Evolutionary conservation across 139 green algal species (phyloP).

Genomic region (Coelastrella sp.): DNA sequence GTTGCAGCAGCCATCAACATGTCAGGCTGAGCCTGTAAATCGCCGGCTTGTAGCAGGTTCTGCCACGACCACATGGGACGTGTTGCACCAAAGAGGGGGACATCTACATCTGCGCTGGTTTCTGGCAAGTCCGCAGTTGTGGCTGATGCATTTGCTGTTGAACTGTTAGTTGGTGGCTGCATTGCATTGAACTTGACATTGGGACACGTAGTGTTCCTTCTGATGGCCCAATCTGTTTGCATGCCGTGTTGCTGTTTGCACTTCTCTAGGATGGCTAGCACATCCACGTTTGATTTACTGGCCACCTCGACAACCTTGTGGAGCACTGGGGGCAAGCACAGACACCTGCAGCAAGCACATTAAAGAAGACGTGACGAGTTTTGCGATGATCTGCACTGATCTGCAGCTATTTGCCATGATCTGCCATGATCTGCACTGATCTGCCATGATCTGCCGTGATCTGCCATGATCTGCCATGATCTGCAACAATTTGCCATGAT

Average conservation of each 20-base stretch:
- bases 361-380: too few relatives aligned
- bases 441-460: too few relatives aligned
- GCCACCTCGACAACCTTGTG: not conserved
- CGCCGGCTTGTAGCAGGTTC: slow-evolving; percentile 12
- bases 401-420: too few relatives aligned
- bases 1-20: not conserved
- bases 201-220: not conserved
- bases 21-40: not conserved
- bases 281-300: not conserved
- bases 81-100: not conserved
- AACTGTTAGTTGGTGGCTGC: not conserved
- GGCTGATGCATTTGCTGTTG: not conserved
- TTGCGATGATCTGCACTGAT: too few relatives aligned
- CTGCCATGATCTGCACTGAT: too few relatives aligned
- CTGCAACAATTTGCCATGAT: too few relatives aligned
- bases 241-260: not conserved
- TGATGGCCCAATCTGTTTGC: slow-evolving; percentile 19
- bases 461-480: too few relatives aligned
- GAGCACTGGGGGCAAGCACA: slow-evolving; percentile 26
- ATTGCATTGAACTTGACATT: not conserved
- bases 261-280: not conserved
- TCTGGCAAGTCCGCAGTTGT: too few relatives aligned
- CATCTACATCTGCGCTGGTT: not conserved
- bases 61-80: slow-evolving; percentile 19
- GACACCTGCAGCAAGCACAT: slow-evolving; percentile 4